Evolutionary conservation across 225 moss, liverwort and hornwort genomes (phyloP), one percentile per base, ranked within the genome.

Genomic region (Asterella californica): DNA sequence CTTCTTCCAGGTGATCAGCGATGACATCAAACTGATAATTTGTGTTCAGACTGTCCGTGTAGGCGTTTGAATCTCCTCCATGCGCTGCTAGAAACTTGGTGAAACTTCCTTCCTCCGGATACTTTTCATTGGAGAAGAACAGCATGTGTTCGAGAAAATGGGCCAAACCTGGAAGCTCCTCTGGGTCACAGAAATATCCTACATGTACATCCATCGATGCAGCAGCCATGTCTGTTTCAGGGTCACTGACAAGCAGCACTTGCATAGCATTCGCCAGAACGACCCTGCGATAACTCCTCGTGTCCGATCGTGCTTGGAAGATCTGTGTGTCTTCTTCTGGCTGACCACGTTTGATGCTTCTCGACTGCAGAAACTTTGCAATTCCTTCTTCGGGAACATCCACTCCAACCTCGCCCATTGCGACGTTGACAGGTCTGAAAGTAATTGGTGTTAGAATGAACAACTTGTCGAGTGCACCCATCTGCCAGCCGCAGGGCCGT

Each of bases 71-170:
- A 84, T 90, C 89, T 71, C 96, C 96, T 74, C 94, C 96, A 88
- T 92, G 92, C 91, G 91, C 94, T 22, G 90, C 91, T 55, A 96
- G 90, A 83, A 92, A 96, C 88, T 96, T 96, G 63, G 83, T 90
- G 79, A 94, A 94, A 74, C 94, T 94, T 79, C 94, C 96, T 83
- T 96, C 96, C 71, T 94, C 92, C 10, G 94, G 91, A 85, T 94
- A 96, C 30, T 96, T 96, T 67, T 94, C 85, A 79, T 92, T 96
- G 21, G 96, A 96, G 82, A 92, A 96, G 83, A 94, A 96, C 27
- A 96, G 77, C 96, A 96, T 96, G 76, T 96, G 96, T 85, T 96
- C 96, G 87, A 96, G 85, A 85, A 96, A 90, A 82, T 96, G 96
- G 70, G 96, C 94, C 92, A 96, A 88, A 75, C 96, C 96, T 72